Evolutionary conservation across 2,329 filamentous ascomycete genomes (phyloP).

Genomic region (Sporothrix euskadiensis): DNA sequence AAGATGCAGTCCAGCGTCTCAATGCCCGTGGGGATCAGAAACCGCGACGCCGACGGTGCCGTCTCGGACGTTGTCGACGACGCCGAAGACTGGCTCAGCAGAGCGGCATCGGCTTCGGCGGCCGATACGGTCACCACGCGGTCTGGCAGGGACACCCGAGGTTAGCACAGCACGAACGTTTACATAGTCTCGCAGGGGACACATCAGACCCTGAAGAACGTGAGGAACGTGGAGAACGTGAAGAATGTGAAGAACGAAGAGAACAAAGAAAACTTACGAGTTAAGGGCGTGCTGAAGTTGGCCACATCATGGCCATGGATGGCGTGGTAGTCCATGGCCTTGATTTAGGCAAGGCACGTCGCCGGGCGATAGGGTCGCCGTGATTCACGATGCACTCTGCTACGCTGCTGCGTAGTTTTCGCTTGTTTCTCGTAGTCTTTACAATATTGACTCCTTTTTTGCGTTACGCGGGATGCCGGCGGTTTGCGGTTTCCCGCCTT

Average conservation of each 20-base stretch:
- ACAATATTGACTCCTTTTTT: not conserved
- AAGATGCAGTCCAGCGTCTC: conserved; percentile 54
- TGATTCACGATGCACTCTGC: not conserved
- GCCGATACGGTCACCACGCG: conserved; percentile 76
- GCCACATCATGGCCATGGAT: conserved; percentile 62
- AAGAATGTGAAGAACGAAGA: not conserved
- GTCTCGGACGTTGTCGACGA: conserved; percentile 22
- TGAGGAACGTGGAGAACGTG: no score
- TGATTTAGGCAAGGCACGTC: not conserved
- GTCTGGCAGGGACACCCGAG: conserved; percentile 50
- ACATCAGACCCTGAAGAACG: not conserved
- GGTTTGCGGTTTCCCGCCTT: not conserved
- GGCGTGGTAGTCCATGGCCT: conserved; percentile 58
- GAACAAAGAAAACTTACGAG: conserved; percentile 47
- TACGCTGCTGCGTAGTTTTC: not conserved
- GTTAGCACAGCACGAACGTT: not conserved
- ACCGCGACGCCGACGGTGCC: not conserved
- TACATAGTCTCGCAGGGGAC: not conserved
- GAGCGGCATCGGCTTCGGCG: conserved; percentile 58
- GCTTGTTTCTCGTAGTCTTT: no score
- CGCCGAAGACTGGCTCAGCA: conserved; percentile 27
- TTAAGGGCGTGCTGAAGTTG: conserved; percentile 58
- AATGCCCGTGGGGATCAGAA: conserved; percentile 58
- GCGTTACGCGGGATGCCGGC: not conserved
- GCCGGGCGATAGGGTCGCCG: not conserved